These are phyloP conservation scores for Myriosclerotinia duriaeana DNA, from an alignment of 2,329 filamentous ascomycete species.

Conservation along the genomic window DNA sequence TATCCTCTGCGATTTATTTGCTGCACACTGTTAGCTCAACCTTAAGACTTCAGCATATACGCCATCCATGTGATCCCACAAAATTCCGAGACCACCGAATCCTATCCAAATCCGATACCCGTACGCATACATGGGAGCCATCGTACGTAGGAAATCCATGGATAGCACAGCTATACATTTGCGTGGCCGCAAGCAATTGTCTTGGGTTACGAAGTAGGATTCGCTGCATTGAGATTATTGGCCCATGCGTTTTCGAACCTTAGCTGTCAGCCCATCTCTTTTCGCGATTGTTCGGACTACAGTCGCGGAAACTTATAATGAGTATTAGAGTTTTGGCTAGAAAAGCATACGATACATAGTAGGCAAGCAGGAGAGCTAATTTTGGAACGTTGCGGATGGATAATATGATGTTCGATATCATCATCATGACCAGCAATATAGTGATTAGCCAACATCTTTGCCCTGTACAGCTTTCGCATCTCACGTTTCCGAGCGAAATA, in stretches of 20 bases:
- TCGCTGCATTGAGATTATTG: not conserved
- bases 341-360: slow-evolving; percentile 7
- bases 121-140: slow-evolving; percentile 42
- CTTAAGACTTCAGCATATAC: not conserved
- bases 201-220: not conserved
- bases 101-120: slow-evolving; percentile 42
- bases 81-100: slow-evolving; percentile 39
- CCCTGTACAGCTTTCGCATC: not conserved
- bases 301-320: not conserved
- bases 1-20: not conserved
- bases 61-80: slow-evolving; percentile 19
- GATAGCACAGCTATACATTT: slow-evolving; percentile 33
- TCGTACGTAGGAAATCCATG: slow-evolving; percentile 42
- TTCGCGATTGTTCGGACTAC: not conserved
- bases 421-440: slow-evolving; percentile 1
- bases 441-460: not conserved
- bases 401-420: slow-evolving; percentile 2
- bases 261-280: not conserved
- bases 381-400: slow-evolving; percentile 13
- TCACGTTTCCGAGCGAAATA: not conserved
- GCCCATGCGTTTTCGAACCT: not conserved
- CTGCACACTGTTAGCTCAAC: not conserved
- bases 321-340: not conserved
- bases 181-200: not conserved
- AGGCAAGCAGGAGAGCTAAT: not conserved